Evolutionary conservation across 768 basidiomycete genomes (phyloP), one percentile per base, ranked within the genome.

Genomic region (Gyrodon lividus): DNA sequence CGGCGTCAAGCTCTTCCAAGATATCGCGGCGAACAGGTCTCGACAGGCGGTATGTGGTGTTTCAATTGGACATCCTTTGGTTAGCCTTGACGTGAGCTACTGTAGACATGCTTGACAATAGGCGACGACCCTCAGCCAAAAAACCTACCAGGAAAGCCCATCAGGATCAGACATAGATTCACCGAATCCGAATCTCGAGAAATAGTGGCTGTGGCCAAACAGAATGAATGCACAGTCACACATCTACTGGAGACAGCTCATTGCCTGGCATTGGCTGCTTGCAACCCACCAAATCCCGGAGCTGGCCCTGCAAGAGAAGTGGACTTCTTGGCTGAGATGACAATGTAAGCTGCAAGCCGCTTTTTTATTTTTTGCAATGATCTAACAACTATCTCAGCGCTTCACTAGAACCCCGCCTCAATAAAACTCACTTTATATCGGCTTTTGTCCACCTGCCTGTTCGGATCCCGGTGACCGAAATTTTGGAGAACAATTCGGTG

Each of bases 181-280:
- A 14, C 35, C 2, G 37, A 43, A 6, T 22, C 55, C 5, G 38
- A 41, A 22, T 31, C 58, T 9, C 40, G 17, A 12, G 49, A 39
- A 28, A 46, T 59, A 7, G 33, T 58, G 22, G 20, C 35, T 28
- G 35, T 35, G 14, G 45, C 56, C 17, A 57, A 53, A 7, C 14
- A 23, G 28, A 10, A 44, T 12, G 48, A 41, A 5, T 28, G 37
- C 19, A 46, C 48, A 4, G 48, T 49, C 5, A 46, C 56, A 0
- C 56, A 50, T 12, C 16, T 58, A 10, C 37, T 59, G 31, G 58
- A 59, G n/a, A 57, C 58, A 28, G 48, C 58, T 22, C 52, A 58
- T n/a, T 49, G 47, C 22, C 34, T 59, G 35, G 58, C 49, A 4
- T 17, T 59, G 19, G 51, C 51, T n/a, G 38, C 37, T n/a, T 52